Evolutionary conservation across 129 eudicot species (phyloP).

Genomic region (Escallonia herrerae): DNA sequence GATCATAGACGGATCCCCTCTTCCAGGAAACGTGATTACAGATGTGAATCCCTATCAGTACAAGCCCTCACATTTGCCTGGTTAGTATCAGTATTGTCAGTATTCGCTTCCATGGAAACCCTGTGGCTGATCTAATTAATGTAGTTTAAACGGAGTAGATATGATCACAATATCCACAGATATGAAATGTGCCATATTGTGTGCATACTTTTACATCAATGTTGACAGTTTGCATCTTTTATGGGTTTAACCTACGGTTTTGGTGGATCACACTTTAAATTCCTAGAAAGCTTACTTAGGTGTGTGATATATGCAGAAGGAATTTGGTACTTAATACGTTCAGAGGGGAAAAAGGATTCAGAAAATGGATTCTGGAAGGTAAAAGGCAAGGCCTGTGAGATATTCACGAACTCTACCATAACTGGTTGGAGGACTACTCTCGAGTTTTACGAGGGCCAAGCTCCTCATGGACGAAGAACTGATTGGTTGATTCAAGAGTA

Average conservation of each 20-base stretch:
- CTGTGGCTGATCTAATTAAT: no score
- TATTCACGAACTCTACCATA: constrained; percentile 36
- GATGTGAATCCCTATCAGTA: constrained; percentile 56
- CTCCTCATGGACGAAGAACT: constrained; percentile 38
- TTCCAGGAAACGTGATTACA: constrained; percentile 34
- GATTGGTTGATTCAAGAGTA: constrained; percentile 76
- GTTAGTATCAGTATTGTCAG: constrained; percentile 26
- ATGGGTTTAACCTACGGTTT: not conserved
- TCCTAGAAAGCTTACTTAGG: constrained; percentile 2
- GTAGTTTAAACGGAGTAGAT: no score
- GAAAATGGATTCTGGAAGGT: constrained; percentile 54
- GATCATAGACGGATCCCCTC: constrained; percentile 23
- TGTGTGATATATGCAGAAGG: constrained; percentile 32
- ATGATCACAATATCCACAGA: no score
- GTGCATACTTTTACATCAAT: no score
- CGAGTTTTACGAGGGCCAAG: constrained; percentile 41
- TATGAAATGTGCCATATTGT: no score
- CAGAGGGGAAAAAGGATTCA: constrained; percentile 31
- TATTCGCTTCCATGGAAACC: not conserved
- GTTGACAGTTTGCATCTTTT: not conserved
- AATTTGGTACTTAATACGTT: constrained; percentile 38
- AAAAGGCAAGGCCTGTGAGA: constrained; percentile 44
- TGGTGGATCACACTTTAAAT: not conserved
- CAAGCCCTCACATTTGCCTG: constrained; percentile 59
- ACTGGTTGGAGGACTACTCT: constrained; percentile 70